Conservation (phyloP, 2,329 filamentous ascomycete genomes). For the Helicocarpus griseus region DNA sequence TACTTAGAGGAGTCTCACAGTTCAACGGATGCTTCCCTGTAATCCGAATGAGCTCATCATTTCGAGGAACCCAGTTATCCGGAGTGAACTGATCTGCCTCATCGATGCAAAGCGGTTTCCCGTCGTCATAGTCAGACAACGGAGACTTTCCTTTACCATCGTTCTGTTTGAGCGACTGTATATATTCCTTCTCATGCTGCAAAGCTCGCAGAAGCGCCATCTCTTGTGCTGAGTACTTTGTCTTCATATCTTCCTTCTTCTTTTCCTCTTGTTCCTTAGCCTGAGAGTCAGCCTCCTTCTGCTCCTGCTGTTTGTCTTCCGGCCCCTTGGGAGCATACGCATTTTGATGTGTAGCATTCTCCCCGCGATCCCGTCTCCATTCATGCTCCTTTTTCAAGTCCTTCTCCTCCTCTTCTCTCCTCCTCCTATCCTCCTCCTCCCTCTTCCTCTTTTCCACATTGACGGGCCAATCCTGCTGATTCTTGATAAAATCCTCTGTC, state of each 20-base stretch:
- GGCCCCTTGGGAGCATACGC: constrained; percentile 22
- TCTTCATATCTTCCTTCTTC: constrained; percentile 16
- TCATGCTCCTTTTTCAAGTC: constrained; percentile 16
- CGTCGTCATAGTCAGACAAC: constrained; percentile 20
- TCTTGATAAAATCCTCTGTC: constrained; percentile 42
- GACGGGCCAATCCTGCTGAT: constrained; percentile 39
- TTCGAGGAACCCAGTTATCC: constrained; percentile 46
- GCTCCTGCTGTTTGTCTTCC: constrained; percentile 8
- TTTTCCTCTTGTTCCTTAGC: constrained; percentile 18
- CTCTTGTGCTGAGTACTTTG: constrained; percentile 34
- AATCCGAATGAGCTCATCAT: constrained; percentile 37
- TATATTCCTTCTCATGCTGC: constrained; percentile 36
- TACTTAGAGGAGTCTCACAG: constrained; percentile 35
- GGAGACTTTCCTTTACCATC: constrained; percentile 33
- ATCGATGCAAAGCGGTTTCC: constrained; percentile 29
- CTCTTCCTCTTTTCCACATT: constrained; percentile 34
- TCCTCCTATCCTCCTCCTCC: constrained; percentile 20
- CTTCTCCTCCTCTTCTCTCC: constrained; percentile 15
- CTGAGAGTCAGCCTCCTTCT: constrained; percentile 14
- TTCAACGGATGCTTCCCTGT: constrained; percentile 48
- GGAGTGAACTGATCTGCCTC: constrained; percentile 44
- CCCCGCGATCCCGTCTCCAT: constrained; percentile 22
- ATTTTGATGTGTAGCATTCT: constrained; percentile 28
- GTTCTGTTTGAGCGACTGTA: constrained; percentile 32
- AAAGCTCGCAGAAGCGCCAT: constrained; percentile 34